phyloP scores from a whole-genome alignment of 441 rosid species.

The Eruca vesicaria region DNA sequence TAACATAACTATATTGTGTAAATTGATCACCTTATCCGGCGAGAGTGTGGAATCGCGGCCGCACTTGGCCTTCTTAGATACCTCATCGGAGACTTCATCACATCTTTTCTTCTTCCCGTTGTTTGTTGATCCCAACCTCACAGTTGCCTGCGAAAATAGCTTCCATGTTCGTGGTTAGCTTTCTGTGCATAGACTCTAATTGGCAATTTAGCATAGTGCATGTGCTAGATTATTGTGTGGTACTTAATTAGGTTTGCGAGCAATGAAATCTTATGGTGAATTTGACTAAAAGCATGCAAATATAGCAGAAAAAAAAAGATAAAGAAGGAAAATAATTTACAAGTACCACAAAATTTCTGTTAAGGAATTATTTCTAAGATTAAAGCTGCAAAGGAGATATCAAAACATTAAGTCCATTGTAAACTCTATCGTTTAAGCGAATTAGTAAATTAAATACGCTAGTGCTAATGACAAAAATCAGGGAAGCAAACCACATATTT shows the following conservation, averaged over 20 bases:
- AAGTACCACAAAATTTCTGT: background rate
- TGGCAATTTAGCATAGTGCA: background rate
- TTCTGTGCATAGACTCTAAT: background rate
- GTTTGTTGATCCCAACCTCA: slow-evolving; percentile 44
- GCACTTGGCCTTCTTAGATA: slow-evolving; percentile 54
- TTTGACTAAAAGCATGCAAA: background rate
- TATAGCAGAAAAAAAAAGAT: background rate
- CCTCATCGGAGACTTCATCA: slow-evolving; percentile 51
- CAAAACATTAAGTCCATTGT: background rate
- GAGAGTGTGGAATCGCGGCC: slow-evolving; percentile 49
- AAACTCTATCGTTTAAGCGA: background rate
- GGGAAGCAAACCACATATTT: background rate
- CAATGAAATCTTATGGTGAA: background rate
- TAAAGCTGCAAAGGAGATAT: background rate
- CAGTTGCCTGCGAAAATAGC: slow-evolving; percentile 39
- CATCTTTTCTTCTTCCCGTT: slow-evolving; percentile 67
- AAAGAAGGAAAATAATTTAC: background rate
- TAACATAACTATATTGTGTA: background rate
- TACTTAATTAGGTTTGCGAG: background rate
- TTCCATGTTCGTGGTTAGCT: background rate
- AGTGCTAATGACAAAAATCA: background rate
- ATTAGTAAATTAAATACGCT: background rate
- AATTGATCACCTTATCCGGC: slow-evolving; percentile 59
- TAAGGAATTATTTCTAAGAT: background rate
- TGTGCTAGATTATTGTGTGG: background rate